Conservation (phyloP, 2,329 filamentous ascomycete genomes). For the Aspergillus fischeri region DNA sequence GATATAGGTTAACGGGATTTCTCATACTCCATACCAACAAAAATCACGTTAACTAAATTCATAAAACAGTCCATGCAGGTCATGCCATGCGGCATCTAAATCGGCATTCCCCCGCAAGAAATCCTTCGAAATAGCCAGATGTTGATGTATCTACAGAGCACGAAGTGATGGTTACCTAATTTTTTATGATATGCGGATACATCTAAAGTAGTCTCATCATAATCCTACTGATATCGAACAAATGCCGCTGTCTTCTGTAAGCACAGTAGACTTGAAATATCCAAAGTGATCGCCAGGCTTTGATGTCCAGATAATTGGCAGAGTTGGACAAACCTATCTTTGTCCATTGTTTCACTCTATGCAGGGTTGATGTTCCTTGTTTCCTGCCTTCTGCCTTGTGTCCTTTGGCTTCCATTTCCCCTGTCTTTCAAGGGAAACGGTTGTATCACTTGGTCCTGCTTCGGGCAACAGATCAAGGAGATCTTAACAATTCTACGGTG, state of each 20-base stretch:
- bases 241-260: background rate
- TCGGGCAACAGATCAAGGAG: background rate
- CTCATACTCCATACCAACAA: background rate
- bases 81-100: background rate
- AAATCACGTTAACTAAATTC: background rate
- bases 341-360: background rate
- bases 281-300: background rate
- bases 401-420: background rate
- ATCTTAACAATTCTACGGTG: background rate
- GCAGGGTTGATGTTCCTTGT: background rate
- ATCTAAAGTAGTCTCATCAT: background rate
- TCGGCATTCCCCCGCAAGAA: background rate
- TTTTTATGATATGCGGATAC: background rate
- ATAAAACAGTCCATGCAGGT: background rate
- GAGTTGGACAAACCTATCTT: background rate
- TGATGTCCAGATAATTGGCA: background rate
- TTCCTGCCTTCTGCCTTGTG: background rate
- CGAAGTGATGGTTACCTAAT: background rate
- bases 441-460: background rate
- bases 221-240: background rate
- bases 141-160: background rate
- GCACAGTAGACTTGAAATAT: background rate
- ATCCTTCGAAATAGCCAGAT: background rate
- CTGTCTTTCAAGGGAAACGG: background rate
- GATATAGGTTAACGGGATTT: background rate